Percentiles rank a stretch among this genome's conserved stretches.
Evolutionary conservation across 2,329 filamentous ascomycete species (phyloP).

Genomic region (Lecanicillium sp.): DNA sequence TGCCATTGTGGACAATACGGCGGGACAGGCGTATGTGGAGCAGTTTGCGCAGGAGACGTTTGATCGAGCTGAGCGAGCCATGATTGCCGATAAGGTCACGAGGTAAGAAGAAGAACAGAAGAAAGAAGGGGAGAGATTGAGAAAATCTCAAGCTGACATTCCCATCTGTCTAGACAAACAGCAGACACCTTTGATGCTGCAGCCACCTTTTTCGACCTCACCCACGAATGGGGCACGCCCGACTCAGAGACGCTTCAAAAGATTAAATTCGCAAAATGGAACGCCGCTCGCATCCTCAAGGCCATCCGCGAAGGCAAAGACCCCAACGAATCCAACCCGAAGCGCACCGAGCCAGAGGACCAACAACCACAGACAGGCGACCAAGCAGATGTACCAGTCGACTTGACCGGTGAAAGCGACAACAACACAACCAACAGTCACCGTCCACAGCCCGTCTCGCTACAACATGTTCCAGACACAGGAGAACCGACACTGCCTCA

Average conservation of each 20-base stretch:
- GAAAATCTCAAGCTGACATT: not conserved
- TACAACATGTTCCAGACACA: slow-evolving; percentile 46
- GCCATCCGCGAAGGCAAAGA: slow-evolving; percentile 86
- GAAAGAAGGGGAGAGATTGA: not conserved
- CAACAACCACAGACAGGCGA: slow-evolving; percentile 11
- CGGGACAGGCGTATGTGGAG: slow-evolving; percentile 86
- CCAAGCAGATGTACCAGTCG: slow-evolving; percentile 31
- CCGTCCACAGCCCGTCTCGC: slow-evolving; percentile 32
- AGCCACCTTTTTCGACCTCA: slow-evolving; percentile 82
- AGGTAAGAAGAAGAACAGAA: slow-evolving; percentile 38
- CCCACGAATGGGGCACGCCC: slow-evolving; percentile 71
- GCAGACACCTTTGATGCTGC: slow-evolving; percentile 91
- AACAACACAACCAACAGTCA: slow-evolving; percentile 32
- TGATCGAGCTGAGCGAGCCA: slow-evolving; percentile 70
- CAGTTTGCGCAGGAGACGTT: slow-evolving; percentile 90
- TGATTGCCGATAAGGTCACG: slow-evolving; percentile 76
- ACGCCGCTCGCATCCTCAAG: slow-evolving; percentile 82
- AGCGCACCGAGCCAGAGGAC: slow-evolving; percentile 42
- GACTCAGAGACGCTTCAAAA: slow-evolving; percentile 74
- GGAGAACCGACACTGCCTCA: slow-evolving; percentile 22
- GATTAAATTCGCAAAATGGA: slow-evolving; percentile 95
- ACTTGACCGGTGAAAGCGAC: slow-evolving; percentile 40
- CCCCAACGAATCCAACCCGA: slow-evolving; percentile 84
- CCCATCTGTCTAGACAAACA: slow-evolving; percentile 56
- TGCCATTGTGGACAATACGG: slow-evolving; percentile 75